Percentiles rank a stretch among this genome's conserved stretches.
phyloP scores from a whole-genome alignment of 148 eudicot genomes.

The Polygonum aviculare region DNA sequence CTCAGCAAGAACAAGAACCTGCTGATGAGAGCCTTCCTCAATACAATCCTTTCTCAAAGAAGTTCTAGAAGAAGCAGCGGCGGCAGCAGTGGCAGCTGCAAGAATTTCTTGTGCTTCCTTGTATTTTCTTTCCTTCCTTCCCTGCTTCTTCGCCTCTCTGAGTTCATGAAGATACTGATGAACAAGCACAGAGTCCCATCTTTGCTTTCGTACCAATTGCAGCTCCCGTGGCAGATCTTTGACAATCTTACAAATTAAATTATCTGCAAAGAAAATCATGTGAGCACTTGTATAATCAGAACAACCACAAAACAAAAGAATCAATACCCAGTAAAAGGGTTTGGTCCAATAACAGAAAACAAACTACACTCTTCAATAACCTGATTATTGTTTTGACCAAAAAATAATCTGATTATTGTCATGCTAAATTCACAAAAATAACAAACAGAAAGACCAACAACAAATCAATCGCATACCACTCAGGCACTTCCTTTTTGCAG shows the following conservation, averaged over 20 bases:
- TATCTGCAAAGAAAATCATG: constrained; percentile 40
- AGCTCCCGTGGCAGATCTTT: constrained; percentile 60
- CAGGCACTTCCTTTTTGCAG: constrained; percentile 42
- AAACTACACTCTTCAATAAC: background rate
- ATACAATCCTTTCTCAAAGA: constrained; percentile 70
- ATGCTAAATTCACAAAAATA: background rate
- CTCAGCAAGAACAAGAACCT: constrained; percentile 27
- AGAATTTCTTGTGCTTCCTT: constrained; percentile 94
- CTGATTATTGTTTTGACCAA: background rate
- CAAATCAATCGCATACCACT: constrained; percentile 41
- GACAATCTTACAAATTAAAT: constrained; percentile 58
- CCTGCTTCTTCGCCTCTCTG: constrained; percentile 82
- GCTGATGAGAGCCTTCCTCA: constrained; percentile 57
- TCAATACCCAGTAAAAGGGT: background rate
- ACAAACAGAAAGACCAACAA: background rate
- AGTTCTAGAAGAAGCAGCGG: constrained; percentile 81
- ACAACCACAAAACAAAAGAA: background rate
- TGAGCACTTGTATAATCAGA: background rate
- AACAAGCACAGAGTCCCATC: constrained; percentile 83
- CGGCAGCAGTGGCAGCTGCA: constrained; percentile 98
- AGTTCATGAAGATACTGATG: constrained; percentile 73
- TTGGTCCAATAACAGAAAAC: background rate
- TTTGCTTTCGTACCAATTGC: constrained; percentile 45
- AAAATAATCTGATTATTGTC: background rate
- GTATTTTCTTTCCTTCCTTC: constrained; percentile 86